Evolutionary conservation across 257 asterid genomes (phyloP), one percentile per base, ranked within the genome.

Genomic region (Gentiana dahurica): DNA sequence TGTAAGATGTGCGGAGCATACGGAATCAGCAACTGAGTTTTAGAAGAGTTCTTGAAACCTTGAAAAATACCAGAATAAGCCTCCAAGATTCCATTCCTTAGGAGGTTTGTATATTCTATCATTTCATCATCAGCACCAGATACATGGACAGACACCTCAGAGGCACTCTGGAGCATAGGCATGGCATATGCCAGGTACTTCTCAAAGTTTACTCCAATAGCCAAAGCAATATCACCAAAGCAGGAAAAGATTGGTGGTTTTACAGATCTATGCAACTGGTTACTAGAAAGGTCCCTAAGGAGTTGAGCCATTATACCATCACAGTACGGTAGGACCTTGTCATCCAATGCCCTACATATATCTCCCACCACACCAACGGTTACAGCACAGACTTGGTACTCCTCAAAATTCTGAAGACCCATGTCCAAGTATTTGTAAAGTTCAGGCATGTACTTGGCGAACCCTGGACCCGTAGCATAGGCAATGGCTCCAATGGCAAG

Each of bases 391-490:
- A 68, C 73, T 52, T 68, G 73, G 51, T 68, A 68, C 60, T 68
- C 73, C 53, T 62, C 73, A 58, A 68, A 68, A 38, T 68, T 68
- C 57, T 68, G 73, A 52, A 68, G 73, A 62, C 73, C 73, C 73
- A 62, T 68, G 34, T 68, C 73, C 57, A 68, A 47, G 57, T 62
- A 62, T 57, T 68, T 68, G 55, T 62, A 68, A 47, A 62, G 65
- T 41, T 68, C 61, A 51, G 60, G 54, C 73, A 68, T 68, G 61
- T 68, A 68, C 60, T 68, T 68, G 0, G 61, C 62, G 37, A 68
- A 62, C 15, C 52, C 73, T 1, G 73, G 61, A 13, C 73, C 73
- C 3, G 69, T 36, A 8, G 63, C 58, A 58, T 68, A 62, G 32
- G 73, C 73, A 48, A 68, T 55, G 10, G 73, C 69, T 44, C 73